phyloP scores from a whole-genome alignment of 805 yeast genomes.

The Barnettozyma salicaria region DNA sequence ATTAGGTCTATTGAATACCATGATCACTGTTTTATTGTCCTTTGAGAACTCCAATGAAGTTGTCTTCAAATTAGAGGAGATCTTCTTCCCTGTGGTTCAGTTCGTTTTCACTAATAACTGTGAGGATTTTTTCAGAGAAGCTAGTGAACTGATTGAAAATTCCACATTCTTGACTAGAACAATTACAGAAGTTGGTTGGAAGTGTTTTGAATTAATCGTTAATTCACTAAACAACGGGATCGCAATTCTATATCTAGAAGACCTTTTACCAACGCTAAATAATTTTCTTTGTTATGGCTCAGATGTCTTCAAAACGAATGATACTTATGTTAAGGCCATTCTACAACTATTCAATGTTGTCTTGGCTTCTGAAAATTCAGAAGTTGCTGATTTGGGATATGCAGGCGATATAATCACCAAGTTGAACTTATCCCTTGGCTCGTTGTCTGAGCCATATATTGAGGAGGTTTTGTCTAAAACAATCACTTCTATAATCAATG shows the following conservation, averaged over 20 bases:
- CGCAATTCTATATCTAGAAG: slow-evolving; percentile 68
- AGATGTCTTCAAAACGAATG: slow-evolving; percentile 41
- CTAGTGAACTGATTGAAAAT: slow-evolving; percentile 68
- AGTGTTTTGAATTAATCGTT: slow-evolving; percentile 48
- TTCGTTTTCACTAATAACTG: slow-evolving; percentile 60
- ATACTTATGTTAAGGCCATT: slow-evolving; percentile 42
- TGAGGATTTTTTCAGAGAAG: slow-evolving; percentile 71
- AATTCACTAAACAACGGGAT: slow-evolving; percentile 36
- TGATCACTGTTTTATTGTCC: slow-evolving; percentile 73
- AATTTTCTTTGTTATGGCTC: slow-evolving; percentile 63
- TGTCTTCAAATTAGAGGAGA: slow-evolving; percentile 57
- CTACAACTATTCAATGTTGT: slow-evolving; percentile 44
- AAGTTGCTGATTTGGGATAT: slow-evolving; percentile 48
- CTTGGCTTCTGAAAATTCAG: slow-evolving; percentile 39
- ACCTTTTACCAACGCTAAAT: slow-evolving; percentile 64
- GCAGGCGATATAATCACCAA: slow-evolving; percentile 63
- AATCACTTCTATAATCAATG: slow-evolving; percentile 32
- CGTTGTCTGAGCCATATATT: slow-evolving; percentile 37
- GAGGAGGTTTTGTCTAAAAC: slow-evolving; percentile 37
- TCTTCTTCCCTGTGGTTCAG: slow-evolving; percentile 62
- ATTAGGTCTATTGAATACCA: slow-evolving; percentile 71
- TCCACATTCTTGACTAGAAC: slow-evolving; percentile 54
- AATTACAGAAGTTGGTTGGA: slow-evolving; percentile 73
- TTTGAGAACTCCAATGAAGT: slow-evolving; percentile 74
- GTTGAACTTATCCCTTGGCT: slow-evolving; percentile 52